These are phyloP conservation scores for Salix brachista DNA, from an alignment of 345 rosid genomes.

Conservation along the genomic window DNA sequence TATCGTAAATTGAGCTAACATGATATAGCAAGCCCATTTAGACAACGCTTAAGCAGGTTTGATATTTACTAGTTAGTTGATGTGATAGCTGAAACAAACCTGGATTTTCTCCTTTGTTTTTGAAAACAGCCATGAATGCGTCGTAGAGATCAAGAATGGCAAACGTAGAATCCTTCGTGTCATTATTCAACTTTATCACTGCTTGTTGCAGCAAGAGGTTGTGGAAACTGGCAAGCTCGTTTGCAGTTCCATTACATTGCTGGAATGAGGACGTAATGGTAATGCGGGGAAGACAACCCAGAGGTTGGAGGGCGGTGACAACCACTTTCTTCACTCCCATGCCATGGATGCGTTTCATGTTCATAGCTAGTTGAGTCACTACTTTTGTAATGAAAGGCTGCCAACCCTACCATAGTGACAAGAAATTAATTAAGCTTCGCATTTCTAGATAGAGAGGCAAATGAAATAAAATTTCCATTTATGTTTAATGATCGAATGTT, in stretches of 20 bases:
- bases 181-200: conserved; percentile 39
- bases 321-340: conserved; percentile 60
- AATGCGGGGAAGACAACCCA: conserved; percentile 67
- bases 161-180: conserved; percentile 31
- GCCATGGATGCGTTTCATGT: conserved; percentile 44
- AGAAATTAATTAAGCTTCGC: not conserved
- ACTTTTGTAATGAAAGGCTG: conserved; percentile 36
- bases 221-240: conserved; percentile 42
- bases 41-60: too few relatives aligned
- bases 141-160: conserved; percentile 49
- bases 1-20: not conserved
- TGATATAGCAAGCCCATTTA: too few relatives aligned
- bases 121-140: conserved; percentile 49
- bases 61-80: too few relatives aligned
- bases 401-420: conserved; percentile 36
- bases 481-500: not conserved
- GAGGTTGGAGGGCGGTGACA: conserved; percentile 47
- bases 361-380: conserved; percentile 43
- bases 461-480: too few relatives aligned
- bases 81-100: not conserved
- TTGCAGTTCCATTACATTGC: conserved; percentile 41
- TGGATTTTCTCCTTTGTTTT: conserved; percentile 20
- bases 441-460: too few relatives aligned
- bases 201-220: conserved; percentile 45
- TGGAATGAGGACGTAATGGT: conserved; percentile 33